Base-by-base conservation (phyloP, 805 yeast species). In the Soucietia sequanensis region DNA sequence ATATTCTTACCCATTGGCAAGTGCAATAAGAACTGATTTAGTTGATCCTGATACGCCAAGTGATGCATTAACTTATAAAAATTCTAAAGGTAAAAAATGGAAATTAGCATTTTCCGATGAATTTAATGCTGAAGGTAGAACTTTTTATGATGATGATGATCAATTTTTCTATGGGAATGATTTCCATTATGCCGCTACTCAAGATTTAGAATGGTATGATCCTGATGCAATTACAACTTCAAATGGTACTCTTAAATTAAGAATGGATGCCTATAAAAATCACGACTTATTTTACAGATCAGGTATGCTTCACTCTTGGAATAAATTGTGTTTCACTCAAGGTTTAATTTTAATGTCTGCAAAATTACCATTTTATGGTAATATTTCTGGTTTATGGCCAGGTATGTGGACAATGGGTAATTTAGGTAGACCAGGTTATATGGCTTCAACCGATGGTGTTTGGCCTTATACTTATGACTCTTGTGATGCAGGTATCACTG, bases 131-230 rank as follows among this genome's bases (percentile, higher is more conserved):
- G 70, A 62, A 39, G 72, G 72, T 1, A 44, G 72, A 38, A 65
- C 71, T 1, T 67, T 67, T 34, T 66, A 65, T 40, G 67, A 59
- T 19, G 71, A 68, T 22, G 72, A 67, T 42, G 72, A 67, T 50
- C 72, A 65, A 46, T 67, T 67, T 37, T 67, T 61, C 45, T 54
- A 58, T 17, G 71, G 70, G 7, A 61, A 59, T 5, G 72, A 67
- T 38, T 35, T 67, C 27, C 56, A 66, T 39, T 67, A 67, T 46
- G 70, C 53, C 35, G 71, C 71, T 30, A 67, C 72, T 27, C 42
- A 56, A 30, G 72, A 66, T 48, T 62, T 66, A 52, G 72, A 66
- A 45, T 66, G 70, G 69, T 66, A 66, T 43, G 66, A 59, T 34
- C 72, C 72, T 6, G 72, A 66, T 36, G 71, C 71, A 2, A 60